Percentiles rank a stretch among this genome's conserved stretches.
Evolutionary conservation across 495 filamentous ascomycete genomes (phyloP).

Genomic region (Penicillium taxi): DNA sequence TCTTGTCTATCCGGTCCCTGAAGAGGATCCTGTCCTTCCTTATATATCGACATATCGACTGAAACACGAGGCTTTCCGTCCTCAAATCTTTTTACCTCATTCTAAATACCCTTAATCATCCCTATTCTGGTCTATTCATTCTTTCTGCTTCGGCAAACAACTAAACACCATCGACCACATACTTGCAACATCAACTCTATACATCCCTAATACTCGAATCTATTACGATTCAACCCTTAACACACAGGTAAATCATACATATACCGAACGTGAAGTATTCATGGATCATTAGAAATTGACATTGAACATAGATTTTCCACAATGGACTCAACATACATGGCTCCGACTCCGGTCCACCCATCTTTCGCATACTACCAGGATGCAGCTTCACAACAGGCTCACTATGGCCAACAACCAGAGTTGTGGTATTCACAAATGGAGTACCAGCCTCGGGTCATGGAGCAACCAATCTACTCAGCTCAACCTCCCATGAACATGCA

Average conservation of each 20-base stretch:
- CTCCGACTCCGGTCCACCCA: constrained; percentile 48
- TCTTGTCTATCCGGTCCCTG: constrained; percentile 21
- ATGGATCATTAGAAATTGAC: too few relatives aligned
- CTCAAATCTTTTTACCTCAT: neutral
- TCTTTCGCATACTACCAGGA: constrained; percentile 92
- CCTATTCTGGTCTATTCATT: constrained; percentile 18
- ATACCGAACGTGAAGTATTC: too few relatives aligned
- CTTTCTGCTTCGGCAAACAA: constrained; percentile 9
- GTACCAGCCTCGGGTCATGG: constrained; percentile 26
- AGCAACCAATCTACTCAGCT: constrained; percentile 31
- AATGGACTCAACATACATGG: constrained; percentile 54
- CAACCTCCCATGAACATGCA: constrained; percentile 63
- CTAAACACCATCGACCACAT: neutral
- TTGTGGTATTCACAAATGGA: constrained; percentile 46
- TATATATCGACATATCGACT: too few relatives aligned
- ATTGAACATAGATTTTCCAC: constrained; percentile 8
- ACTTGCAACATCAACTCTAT: neutral
- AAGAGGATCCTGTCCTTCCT: constrained; percentile 31
- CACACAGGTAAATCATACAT: constrained; percentile 5
- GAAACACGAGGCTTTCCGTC: neutral
- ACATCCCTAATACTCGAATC: constrained; percentile 1
- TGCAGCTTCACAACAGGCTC: constrained; percentile 64
- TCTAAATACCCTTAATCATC: constrained; percentile 6
- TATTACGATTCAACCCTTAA: neutral
- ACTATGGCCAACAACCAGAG: constrained; percentile 69